These are phyloP conservation scores for Epichloe gansuensis DNA, from an alignment of 2,329 filamentous ascomycete species.

Conservation along the genomic window DNA sequence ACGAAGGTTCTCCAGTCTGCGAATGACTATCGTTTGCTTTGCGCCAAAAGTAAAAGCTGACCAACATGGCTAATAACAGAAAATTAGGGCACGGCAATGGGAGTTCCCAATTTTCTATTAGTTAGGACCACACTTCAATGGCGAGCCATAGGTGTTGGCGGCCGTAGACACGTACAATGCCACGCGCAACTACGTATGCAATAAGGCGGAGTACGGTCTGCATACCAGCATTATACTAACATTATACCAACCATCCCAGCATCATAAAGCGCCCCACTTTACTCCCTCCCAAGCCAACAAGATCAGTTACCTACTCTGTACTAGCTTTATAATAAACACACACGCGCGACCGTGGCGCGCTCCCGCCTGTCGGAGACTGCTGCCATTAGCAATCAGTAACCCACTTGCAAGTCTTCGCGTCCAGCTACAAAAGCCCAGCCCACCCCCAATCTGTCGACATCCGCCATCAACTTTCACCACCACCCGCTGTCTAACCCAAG, in stretches of 20 bases:
- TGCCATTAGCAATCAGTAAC: conserved; percentile 42
- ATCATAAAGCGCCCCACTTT: conserved; percentile 1
- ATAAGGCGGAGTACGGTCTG: not conserved
- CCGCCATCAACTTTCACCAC: conserved; percentile 33
- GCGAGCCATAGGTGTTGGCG: no score
- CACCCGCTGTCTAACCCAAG: conserved; percentile 23
- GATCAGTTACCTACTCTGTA: conserved; percentile 1
- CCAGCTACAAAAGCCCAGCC: conserved; percentile 49
- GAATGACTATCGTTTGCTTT: no score
- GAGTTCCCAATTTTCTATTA: no score
- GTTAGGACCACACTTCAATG: no score
- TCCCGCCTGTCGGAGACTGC: conserved; percentile 6
- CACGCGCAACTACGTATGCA: no score
- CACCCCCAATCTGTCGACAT: conserved; percentile 36
- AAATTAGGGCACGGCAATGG: no score
- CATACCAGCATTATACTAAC: not conserved
- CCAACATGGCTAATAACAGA: no score
- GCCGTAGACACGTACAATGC: no score
- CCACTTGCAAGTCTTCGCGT: conserved; percentile 36
- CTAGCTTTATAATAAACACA: conserved; percentile 6
- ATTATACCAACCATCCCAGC: not conserved
- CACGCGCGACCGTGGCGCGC: conserved; percentile 9
- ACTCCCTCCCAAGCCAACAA: not conserved
- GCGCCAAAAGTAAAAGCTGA: no score
- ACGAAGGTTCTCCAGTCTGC: no score